phyloP scores from a whole-genome alignment of 2,329 filamentous ascomycete genomes.

The Paecilomyces variotii region DNA sequence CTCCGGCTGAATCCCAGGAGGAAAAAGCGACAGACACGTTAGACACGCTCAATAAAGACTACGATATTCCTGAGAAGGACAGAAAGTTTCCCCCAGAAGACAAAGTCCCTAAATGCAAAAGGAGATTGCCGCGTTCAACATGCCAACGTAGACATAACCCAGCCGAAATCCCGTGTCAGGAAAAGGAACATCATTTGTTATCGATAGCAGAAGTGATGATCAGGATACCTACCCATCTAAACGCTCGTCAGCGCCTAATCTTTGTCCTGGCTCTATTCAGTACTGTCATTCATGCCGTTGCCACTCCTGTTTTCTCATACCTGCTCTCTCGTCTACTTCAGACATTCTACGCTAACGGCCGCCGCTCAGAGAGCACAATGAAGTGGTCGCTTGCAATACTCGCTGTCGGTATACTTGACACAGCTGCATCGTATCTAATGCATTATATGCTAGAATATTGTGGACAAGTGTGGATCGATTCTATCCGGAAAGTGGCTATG shows the following conservation, averaged over 20 bases:
- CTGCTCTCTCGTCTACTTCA: constrained; percentile 64
- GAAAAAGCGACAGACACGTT: not conserved
- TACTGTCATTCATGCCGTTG: constrained; percentile 56
- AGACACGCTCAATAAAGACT: not conserved
- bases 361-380: constrained; percentile 45
- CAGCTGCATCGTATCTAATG: constrained; percentile 54
- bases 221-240: constrained; percentile 64
- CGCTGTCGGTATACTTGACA: constrained; percentile 59
- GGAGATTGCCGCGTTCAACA: not conserved
- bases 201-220: constrained; percentile 50
- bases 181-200: constrained; percentile 3
- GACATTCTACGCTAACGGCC: constrained; percentile 54
- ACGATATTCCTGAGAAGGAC: too few species aligned
- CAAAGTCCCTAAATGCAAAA: constrained; percentile 1
- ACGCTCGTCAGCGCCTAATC: constrained; percentile 41
- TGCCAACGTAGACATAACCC: constrained; percentile 1
- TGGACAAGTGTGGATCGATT: constrained; percentile 70
- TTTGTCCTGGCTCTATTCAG: constrained; percentile 55
- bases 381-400: constrained; percentile 65
- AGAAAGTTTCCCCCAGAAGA: constrained; percentile 2
- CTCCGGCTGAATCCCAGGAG: not conserved
- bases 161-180: constrained; percentile 1
- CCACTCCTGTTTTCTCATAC: constrained; percentile 68
- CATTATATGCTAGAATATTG: constrained; percentile 64
- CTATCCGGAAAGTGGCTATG: constrained; percentile 60